phyloP scores from a whole-genome alignment of 345 rosid species.

The Pugionium cornutum region DNA sequence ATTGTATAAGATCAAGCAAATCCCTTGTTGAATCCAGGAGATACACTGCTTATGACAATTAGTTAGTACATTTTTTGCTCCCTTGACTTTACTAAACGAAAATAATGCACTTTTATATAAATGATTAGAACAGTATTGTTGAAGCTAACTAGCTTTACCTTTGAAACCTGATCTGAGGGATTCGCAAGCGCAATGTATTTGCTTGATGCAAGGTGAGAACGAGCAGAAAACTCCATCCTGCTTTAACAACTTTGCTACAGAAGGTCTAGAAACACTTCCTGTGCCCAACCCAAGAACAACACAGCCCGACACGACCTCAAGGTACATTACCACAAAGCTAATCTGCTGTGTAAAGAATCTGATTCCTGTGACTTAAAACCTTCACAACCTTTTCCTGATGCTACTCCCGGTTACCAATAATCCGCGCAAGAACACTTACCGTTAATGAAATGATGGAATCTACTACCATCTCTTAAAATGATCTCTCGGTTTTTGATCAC shows the following conservation, averaged over 20 bases:
- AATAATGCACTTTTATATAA: too few species aligned
- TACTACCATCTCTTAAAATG: constrained; percentile 67
- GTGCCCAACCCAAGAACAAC: constrained; percentile 77
- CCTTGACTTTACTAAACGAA: too few species aligned
- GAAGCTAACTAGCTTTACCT: constrained; percentile 35
- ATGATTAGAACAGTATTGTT: too few species aligned
- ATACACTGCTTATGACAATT: too few species aligned
- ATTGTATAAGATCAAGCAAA: too few species aligned
- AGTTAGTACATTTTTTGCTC: too few species aligned
- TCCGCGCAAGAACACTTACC: constrained; percentile 79
- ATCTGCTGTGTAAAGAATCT: constrained; percentile 71
- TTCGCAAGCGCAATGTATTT: constrained; percentile 74
- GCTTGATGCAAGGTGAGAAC: constrained; percentile 80
- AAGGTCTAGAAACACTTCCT: constrained; percentile 68
- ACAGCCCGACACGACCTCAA: constrained; percentile 74
- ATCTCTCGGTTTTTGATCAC: constrained; percentile 61
- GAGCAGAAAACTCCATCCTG: constrained; percentile 68
- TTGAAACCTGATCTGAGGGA: constrained; percentile 55
- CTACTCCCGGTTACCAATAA: constrained; percentile 55
- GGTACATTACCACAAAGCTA: constrained; percentile 61
- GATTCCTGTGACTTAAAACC: constrained; percentile 75
- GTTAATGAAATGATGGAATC: constrained; percentile 79
- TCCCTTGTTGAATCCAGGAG: too few species aligned
- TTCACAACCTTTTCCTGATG: not conserved
- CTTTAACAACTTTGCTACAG: constrained; percentile 66